Evolutionary conservation across 1,284 basidiomycete genomes (phyloP).

Genomic region (Gymnopus androsaceus): DNA sequence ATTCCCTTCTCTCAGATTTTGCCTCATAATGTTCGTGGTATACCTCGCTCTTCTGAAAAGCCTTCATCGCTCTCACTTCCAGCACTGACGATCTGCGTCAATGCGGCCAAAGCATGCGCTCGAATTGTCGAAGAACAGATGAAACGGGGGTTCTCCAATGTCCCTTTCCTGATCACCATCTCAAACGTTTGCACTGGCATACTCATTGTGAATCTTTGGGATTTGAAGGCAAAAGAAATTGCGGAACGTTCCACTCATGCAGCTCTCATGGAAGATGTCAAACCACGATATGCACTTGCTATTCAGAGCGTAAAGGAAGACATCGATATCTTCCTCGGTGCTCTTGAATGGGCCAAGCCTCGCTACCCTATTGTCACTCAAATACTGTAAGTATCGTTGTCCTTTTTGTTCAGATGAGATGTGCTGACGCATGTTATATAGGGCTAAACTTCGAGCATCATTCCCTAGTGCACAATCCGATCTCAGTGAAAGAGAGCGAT

Average conservation of each 20-base stretch:
- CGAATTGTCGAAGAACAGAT: constrained; percentile 60
- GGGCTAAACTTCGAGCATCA: constrained; percentile 6
- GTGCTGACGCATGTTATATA: background rate
- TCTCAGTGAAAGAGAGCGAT: background rate
- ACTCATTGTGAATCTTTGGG: constrained; percentile 51
- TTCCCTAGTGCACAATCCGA: background rate
- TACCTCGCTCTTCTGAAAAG: constrained; percentile 25
- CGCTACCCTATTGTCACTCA: constrained; percentile 46
- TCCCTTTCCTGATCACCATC: constrained; percentile 41
- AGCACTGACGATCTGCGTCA: constrained; percentile 65
- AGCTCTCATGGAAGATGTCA: constrained; percentile 35
- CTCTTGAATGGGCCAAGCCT: constrained; percentile 39
- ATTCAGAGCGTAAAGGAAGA: constrained; percentile 46
- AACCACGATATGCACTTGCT: constrained; percentile 38
- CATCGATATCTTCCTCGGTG: constrained; percentile 39
- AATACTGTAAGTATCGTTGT: constrained; percentile 44
- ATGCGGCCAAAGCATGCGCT: constrained; percentile 63
- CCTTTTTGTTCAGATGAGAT: background rate
- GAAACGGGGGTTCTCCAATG: constrained; percentile 41
- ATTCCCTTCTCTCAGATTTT: constrained; percentile 36
- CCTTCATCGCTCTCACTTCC: constrained; percentile 37
- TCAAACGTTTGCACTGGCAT: constrained; percentile 48
- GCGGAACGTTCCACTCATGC: constrained; percentile 20
- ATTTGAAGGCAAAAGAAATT: constrained; percentile 47
- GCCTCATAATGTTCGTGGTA: constrained; percentile 22